Evolutionary conservation across 192 early-diverging fungal genomes (phyloP).

Genomic region (Helicostylum pulchrum): DNA sequence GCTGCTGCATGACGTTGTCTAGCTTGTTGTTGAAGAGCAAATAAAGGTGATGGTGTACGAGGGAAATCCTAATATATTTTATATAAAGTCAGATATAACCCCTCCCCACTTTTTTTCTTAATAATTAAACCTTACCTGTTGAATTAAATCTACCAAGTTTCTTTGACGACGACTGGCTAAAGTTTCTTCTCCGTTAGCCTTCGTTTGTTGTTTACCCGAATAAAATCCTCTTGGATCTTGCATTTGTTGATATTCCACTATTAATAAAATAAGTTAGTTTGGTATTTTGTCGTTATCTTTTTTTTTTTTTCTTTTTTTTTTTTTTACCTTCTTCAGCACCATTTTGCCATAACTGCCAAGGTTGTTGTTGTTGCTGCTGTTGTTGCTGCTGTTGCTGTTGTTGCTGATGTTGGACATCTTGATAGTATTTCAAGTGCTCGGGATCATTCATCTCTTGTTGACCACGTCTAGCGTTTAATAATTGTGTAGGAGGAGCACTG

Average conservation of each 20-base stretch:
- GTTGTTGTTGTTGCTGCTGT: background rate
- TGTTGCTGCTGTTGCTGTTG: background rate
- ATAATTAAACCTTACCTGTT: slow-evolving; percentile 25
- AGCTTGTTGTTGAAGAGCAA: slow-evolving; percentile 44
- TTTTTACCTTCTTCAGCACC: slow-evolving; percentile 9
- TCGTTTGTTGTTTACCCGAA: slow-evolving; percentile 13
- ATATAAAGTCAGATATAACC: background rate
- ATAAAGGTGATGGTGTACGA: slow-evolving; percentile 52
- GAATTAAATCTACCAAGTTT: slow-evolving; percentile 36
- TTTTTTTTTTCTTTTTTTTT: background rate
- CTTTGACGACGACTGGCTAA: slow-evolving; percentile 10
- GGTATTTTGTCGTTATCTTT: background rate
- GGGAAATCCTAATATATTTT: slow-evolving; percentile 44
- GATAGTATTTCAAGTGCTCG: slow-evolving; percentile 7
- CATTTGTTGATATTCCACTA: too few species aligned
- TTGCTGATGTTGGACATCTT: background rate
- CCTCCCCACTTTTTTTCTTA: background rate
- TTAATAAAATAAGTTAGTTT: too few species aligned
- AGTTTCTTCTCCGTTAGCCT: slow-evolving; percentile 7
- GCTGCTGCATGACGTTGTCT: slow-evolving; percentile 29
- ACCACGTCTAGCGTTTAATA: slow-evolving; percentile 6
- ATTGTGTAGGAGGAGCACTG: slow-evolving; percentile 67
- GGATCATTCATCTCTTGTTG: background rate
- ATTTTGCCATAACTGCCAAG: slow-evolving; percentile 25
- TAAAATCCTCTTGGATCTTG: slow-evolving; percentile 10